These are phyloP conservation scores for Metrosideros polymorpha DNA, from an alignment of 441 rosid species.

Conservation along the genomic window DNA sequence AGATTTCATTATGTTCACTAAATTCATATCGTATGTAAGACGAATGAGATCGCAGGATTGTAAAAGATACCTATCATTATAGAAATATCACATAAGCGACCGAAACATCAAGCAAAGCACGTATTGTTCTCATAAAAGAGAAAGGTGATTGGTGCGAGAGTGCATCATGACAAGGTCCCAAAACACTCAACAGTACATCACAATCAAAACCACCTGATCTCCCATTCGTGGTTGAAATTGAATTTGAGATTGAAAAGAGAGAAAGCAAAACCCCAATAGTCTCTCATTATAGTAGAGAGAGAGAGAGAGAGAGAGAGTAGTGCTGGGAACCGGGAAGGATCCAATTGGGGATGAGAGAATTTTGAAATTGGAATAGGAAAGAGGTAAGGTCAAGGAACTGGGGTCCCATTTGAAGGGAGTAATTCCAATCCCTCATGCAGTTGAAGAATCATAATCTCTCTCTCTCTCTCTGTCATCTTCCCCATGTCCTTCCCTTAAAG, in stretches of 20 bases:
- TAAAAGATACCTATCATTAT: background rate
- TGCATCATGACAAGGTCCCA: background rate
- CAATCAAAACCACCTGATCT: background rate
- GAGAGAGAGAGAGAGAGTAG: background rate
- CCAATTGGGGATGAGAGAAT: background rate
- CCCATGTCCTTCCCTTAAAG: constrained; percentile 11
- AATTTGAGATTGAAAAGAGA: background rate
- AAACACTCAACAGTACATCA: background rate
- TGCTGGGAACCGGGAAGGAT: background rate
- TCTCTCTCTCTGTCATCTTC: constrained; percentile 1
- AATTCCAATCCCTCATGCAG: background rate
- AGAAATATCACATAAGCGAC: background rate
- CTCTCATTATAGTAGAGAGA: background rate
- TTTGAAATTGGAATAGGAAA: background rate
- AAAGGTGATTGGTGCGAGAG: background rate
- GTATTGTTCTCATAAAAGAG: background rate
- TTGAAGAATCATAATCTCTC: background rate
- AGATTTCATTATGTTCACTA: background rate
- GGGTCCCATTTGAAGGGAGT: background rate
- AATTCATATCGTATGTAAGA: background rate
- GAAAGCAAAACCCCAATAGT: background rate
- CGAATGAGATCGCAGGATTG: background rate
- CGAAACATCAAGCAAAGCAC: background rate
- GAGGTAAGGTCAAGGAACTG: background rate
- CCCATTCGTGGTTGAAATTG: background rate